A percentile compares a stretch with the other conserved stretches of the same genome.
Conservation (phyloP, 2,329 filamentous ascomycete genomes). For the Aureobasidium lini region DNA sequence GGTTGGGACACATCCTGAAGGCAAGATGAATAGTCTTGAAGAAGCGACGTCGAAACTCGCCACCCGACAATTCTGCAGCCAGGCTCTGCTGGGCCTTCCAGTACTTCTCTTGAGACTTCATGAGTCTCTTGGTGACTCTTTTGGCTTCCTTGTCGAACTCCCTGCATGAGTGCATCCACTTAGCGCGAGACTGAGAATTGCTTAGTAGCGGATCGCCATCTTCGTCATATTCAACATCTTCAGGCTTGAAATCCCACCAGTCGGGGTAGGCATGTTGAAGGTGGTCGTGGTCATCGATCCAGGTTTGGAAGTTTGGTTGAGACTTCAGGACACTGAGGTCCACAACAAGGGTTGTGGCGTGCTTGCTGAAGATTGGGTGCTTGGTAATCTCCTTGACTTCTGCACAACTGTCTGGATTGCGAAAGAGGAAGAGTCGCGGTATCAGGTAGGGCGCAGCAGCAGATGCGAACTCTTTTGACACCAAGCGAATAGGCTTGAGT, state of each 20-base stretch:
- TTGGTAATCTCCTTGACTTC: background rate
- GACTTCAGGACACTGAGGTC: background rate
- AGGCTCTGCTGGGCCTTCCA: background rate
- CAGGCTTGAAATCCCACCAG: background rate
- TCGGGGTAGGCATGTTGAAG: background rate
- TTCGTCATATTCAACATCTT: background rate
- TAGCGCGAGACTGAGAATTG: background rate
- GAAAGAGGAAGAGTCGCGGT: conserved; percentile 1
- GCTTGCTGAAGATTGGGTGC: conserved; percentile 1
- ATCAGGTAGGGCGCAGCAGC: background rate
- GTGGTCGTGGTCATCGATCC: background rate
- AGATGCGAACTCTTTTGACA: background rate
- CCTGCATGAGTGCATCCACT: background rate
- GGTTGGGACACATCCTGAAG: background rate
- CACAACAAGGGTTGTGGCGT: background rate
- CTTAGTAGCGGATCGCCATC: background rate
- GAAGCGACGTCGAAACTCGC: background rate
- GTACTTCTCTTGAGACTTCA: background rate
- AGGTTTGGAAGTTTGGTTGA: background rate
- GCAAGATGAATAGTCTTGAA: background rate
- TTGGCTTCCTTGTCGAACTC: background rate
- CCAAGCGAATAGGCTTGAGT: background rate
- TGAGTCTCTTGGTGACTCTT: background rate
- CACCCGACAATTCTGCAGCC: background rate
- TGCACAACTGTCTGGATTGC: background rate